These are phyloP conservation scores for Eucalyptus viminalis DNA, from an alignment of 345 rosid genomes.

Conservation along the genomic window DNA sequence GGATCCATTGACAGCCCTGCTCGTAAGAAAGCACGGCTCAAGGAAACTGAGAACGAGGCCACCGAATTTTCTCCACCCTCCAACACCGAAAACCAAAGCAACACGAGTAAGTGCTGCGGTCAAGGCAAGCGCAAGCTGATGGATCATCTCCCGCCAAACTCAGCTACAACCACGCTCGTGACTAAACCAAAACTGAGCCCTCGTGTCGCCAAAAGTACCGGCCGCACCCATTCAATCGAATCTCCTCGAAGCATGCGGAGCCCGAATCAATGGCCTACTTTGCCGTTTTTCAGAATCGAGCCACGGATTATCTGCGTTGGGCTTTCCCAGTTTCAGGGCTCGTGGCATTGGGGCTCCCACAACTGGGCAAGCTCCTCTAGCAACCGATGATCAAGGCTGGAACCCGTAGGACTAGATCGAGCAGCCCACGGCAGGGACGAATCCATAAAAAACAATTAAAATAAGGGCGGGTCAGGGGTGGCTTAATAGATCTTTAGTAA, in stretches of 20 bases:
- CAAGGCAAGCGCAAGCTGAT: background rate
- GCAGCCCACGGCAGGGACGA: background rate
- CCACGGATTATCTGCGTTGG: background rate
- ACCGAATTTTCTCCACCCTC: background rate
- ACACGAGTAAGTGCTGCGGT: background rate
- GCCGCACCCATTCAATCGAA: background rate
- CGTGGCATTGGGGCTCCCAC: background rate
- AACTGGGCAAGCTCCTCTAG: background rate
- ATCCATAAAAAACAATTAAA: background rate
- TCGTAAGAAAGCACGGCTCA: background rate
- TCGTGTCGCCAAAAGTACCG: background rate
- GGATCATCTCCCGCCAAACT: background rate
- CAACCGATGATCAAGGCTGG: background rate
- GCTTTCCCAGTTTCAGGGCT: background rate
- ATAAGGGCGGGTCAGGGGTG: background rate
- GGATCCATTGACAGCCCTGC: background rate
- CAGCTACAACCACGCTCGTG: background rate
- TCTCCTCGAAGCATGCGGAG: background rate
- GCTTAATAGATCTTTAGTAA: background rate
- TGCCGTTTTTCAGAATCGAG: background rate
- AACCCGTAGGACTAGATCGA: background rate
- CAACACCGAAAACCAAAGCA: background rate
- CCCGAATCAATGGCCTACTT: background rate
- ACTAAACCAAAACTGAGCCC: background rate
- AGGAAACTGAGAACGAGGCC: background rate